Base-by-base conservation (phyloP, 1,284 basidiomycete species). In the Grifola frondosa region DNA sequence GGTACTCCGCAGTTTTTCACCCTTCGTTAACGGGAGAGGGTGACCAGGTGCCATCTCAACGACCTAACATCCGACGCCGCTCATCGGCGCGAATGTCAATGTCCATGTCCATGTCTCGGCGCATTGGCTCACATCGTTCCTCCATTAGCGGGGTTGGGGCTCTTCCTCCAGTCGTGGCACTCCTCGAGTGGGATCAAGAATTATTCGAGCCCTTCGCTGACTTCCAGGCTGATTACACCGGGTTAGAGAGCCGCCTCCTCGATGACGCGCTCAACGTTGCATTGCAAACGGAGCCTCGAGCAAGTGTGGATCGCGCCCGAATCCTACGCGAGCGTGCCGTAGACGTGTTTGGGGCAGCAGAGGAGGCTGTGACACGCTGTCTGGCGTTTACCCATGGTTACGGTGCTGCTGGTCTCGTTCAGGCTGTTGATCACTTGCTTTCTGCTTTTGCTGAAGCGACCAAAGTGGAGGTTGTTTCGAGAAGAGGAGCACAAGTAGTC, bases 201-300 rank as follows among this genome's bases (percentile, higher is more conserved):
- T 72, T 97, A 8, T 95, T 93, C 63, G 91, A 94, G 60, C 91
- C 94, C 0, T 97, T 96, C 70, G 71, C 94, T 15, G 89, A 94
- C 58, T 86, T 87, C 49, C 94, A 97, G 59, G 73, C 80, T 13
- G 85, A 92, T 42, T 97, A 95, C 63, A 77, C 79, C 0, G 67
- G 74, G 1, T 73, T 95, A 28, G 94, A 97, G 64, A 74, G 77
- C 31, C 77, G 79, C 9, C 74, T 80, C 37, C 66, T 96, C 34
- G 73, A 81, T 4, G 73, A 81, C 30, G 71, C 75, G 20, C 72
- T 90, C 26, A 65, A 62, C 45, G 64, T 66, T 40, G 73, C 74
- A 31, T 65, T 70, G 36, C 65, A 66, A 43, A 42, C 25, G 7
- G 44, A 48, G 15, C 26, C 50, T 13, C 37, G 44, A 20, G 44